Base-by-base conservation (phyloP, 2,329 filamentous ascomycete genomes). In the Talaromyces marneffei region DNA sequence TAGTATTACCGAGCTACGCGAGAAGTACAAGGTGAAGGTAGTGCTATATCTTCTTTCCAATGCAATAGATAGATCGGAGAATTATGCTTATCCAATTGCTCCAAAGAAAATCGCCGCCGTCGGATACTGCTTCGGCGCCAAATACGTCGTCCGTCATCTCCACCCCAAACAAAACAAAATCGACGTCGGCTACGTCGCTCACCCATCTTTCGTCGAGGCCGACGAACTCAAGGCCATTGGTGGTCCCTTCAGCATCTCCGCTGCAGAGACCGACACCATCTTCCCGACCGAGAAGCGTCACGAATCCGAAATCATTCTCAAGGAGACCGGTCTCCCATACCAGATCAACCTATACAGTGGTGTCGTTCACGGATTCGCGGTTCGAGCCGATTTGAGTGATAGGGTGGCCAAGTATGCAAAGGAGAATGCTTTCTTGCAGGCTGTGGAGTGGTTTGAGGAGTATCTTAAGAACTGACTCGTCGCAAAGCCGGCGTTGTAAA, bases 361-460 rank as follows among this genome's bases (percentile, higher is more conserved):
- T 57, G 84, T 88, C 18, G 75, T 77, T 62, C 90, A 93, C 73
- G 90, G 90, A 0, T 94, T 92, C 68, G 79, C 86, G 1, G 85
- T 91, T 1, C 83, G 89, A 40, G 80, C 79, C 33, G 87, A 92
- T 71, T 59, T 81, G 10, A 79, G 68, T 53, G 79, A 85, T 61
- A 81, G 80, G 69, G 61, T 75, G 23, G 72, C 82, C 66, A 84
- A 80, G 68, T 91, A 83, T 68, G 87, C 88, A 16, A 91, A 89
- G 79, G 88, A 93, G 75, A 82, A 87, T 72, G 89, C 90, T 1
- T 92, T 92, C 70, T 67, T 80, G 58, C 90, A 93, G 78, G 89
- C 89, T 23, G 81, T 91, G 50, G 71, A 79, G 52, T 93, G 89
- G 89, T 91, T 73, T 52, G 65, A 70, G 40, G 55, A 58, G 50